Base-by-base conservation (phyloP, 148 eudicot genomes). In the Cornus suecica region DNA sequence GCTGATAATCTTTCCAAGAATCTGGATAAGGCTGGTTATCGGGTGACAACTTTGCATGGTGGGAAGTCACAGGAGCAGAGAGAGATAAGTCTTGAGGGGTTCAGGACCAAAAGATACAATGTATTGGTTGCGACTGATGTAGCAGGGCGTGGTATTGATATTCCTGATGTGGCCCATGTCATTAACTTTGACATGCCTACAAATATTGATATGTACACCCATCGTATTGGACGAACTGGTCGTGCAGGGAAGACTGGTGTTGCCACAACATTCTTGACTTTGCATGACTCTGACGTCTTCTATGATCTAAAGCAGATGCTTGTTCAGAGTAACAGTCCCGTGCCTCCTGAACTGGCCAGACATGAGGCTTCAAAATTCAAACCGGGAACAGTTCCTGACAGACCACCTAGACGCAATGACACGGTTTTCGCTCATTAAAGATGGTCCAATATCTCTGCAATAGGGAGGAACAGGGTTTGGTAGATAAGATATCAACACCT, bases 111-210 rank as follows among this genome's bases (percentile, higher is more conserved):
- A 86, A 86, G 87, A 74, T 86, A 81, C 76, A 86, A 86, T 68
- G 91, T 88, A 29, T 66, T 86, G 62, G 91, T 88, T 65, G 91
- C 91, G 1, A 88, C 91, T 11, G 89, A 88, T 79, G 91, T 88
- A 67, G 91, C 89, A 18, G 91, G 91, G 27, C 87, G 91, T 80
- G 91, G 91, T 74, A 88, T 88, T 54, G 91, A 88, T 84, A 88
- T 88, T 25, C 89, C 89, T 32, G 89, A 88, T 78, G 89, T 86
- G 75, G 87, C 89, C 52, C 86, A 88, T 80, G 87, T 88, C 65
- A 88, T 88, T 27, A 88, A 88, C 71, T 82, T 72, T 54, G 89
- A 88, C 68, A 86, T 84, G 89, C 89, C 91, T 37, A 84, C 85
- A 18, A 86, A 80, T 34, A 88, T 88, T 77, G 91, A 88, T 66